A percentile compares a stretch with the other conserved stretches of the same genome.
These are phyloP conservation scores for Deinandra increscens DNA, from an alignment of 129 eudicot species.

Conservation along the genomic window DNA sequence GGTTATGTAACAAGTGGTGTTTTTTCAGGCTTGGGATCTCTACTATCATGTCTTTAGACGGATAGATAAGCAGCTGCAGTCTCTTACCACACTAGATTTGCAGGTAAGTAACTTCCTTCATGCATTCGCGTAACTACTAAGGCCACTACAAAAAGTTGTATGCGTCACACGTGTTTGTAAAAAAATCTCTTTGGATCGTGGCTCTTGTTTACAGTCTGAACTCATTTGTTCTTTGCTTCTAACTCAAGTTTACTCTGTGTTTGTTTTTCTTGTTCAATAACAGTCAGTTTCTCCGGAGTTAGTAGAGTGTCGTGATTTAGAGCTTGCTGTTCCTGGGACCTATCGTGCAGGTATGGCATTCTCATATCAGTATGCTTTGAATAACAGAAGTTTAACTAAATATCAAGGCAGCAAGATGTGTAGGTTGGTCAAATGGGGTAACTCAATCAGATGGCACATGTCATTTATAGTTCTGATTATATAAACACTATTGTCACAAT, in stretches of 20 bases:
- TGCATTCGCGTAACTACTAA: not conserved
- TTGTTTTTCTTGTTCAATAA: conserved; percentile 26
- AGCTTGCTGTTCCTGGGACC: conserved; percentile 98
- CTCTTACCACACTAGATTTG: conserved; percentile 82
- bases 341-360: conserved; percentile 65
- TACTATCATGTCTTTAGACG: conserved; percentile 94
- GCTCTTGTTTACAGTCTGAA: not conserved
- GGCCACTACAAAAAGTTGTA: conserved; percentile 6
- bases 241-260: conserved; percentile 15
- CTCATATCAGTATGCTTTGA: conserved; percentile 4
- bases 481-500: not conserved
- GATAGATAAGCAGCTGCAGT: conserved; percentile 85
- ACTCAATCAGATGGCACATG: not conserved
- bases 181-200: not conserved
- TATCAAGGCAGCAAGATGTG: not conserved
- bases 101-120: conserved; percentile 40
- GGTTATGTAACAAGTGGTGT: conserved; percentile 10
- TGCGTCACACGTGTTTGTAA: not conserved
- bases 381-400: conserved; percentile 16
- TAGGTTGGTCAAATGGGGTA: not conserved
- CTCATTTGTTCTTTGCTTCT: conserved; percentile 17
- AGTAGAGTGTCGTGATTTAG: conserved; percentile 78
- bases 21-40: conserved; percentile 94
- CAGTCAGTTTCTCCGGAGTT: conserved; percentile 93
- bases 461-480: not conserved